Conservation (phyloP, 2,329 filamentous ascomycete species). For the Teratosphaeriaceae sp. region DNA sequence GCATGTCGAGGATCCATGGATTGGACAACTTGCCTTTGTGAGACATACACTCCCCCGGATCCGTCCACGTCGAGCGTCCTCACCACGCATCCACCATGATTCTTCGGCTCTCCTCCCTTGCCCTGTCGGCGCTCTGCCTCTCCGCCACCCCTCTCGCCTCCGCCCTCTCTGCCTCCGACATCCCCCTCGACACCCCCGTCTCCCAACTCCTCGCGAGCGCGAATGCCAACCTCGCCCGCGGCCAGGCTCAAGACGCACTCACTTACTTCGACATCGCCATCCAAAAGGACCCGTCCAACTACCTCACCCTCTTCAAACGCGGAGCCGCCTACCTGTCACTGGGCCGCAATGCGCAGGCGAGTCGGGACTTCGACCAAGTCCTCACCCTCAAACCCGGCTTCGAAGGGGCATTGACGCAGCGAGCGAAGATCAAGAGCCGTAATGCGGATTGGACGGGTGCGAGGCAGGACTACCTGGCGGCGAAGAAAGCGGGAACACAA, state of each 20-base stretch:
- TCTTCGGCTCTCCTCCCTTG: constrained; percentile 38
- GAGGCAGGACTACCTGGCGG: constrained; percentile 64
- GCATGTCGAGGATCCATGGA: too few relatives aligned
- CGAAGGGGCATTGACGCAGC: constrained; percentile 82
- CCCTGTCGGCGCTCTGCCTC: constrained; percentile 39
- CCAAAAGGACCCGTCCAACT: constrained; percentile 80
- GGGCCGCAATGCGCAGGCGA: constrained; percentile 72
- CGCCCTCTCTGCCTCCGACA: constrained; percentile 64
- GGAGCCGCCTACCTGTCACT: constrained; percentile 92
- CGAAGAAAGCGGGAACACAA: constrained; percentile 53
- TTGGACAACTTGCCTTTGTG: too few relatives aligned
- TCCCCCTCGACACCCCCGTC: constrained; percentile 75
- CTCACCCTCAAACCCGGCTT: constrained; percentile 83
- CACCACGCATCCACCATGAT: constrained; percentile 35
- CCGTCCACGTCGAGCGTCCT: not conserved
- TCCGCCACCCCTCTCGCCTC: constrained; percentile 34
- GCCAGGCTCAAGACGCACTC: constrained; percentile 81
- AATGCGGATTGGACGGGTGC: constrained; percentile 71
- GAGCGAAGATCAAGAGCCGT: constrained; percentile 69
- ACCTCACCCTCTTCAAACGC: constrained; percentile 90
- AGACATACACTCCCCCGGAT: not conserved
- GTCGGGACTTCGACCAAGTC: constrained; percentile 84
- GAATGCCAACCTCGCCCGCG: constrained; percentile 78
- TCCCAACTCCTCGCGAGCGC: constrained; percentile 76
- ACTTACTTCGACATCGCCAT: constrained; percentile 91